Conservation (phyloP, 306 rosid genomes). For the Vigna radiata region DNA sequence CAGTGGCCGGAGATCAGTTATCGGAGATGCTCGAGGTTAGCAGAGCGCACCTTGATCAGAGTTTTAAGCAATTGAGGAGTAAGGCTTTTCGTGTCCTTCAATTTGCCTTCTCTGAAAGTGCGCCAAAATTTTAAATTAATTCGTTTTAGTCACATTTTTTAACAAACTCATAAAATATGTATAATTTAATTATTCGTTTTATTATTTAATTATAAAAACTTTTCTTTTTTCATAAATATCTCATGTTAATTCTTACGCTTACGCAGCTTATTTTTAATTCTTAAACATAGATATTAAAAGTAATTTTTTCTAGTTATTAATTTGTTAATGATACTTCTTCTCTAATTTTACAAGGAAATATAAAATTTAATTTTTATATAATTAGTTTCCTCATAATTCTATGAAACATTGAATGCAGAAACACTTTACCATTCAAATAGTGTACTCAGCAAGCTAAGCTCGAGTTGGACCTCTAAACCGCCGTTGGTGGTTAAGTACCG, state of each 20-base stretch:
- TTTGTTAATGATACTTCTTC: too few species aligned
- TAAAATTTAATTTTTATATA: too few species aligned
- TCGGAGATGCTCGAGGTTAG: conserved; percentile 85
- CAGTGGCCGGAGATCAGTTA: conserved; percentile 75
- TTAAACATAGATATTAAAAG: too few species aligned
- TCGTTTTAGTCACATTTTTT: background rate
- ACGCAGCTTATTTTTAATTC: too few species aligned
- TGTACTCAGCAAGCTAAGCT: conserved; percentile 76
- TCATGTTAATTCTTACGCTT: too few species aligned
- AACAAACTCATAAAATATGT: too few species aligned
- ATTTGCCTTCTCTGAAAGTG: conserved; percentile 17
- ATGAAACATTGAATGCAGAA: conserved; percentile 52
- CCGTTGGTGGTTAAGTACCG: conserved; percentile 85
- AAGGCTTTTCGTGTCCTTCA: conserved; percentile 27
- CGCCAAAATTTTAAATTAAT: conserved; percentile 21
- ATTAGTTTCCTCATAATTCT: too few species aligned
- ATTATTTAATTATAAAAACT: too few species aligned
- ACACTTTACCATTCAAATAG: conserved; percentile 92
- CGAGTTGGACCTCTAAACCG: conserved; percentile 92
- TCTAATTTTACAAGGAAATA: too few species aligned
- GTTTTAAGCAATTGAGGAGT: conserved; percentile 86
- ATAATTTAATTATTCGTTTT: too few species aligned
- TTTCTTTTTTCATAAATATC: too few species aligned
- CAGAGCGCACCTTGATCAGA: conserved; percentile 79
- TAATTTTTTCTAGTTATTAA: too few species aligned